Percentiles rank a stretch among this genome's conserved stretches.
phyloP scores from a whole-genome alignment of 768 basidiomycete genomes.

The Agaricus blazei region DNA sequence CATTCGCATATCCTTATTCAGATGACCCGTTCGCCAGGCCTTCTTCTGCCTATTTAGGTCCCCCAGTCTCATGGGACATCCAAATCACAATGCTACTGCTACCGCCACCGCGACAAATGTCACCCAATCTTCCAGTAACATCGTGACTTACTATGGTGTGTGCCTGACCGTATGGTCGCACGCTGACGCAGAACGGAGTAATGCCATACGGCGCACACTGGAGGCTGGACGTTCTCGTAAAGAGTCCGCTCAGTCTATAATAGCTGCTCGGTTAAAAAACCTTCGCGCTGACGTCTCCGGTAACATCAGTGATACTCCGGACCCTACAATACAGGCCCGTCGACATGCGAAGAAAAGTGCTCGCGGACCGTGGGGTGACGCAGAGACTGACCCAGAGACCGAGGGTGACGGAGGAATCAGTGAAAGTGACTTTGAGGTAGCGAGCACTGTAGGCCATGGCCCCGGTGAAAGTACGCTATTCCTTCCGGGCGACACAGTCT shows the following conservation, averaged over 20 bases:
- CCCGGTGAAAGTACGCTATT: constrained; percentile 88
- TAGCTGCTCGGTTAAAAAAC: constrained; percentile 62
- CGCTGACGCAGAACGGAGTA: constrained; percentile 82
- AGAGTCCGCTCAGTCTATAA: constrained; percentile 72
- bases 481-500: constrained; percentile 84
- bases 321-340: constrained; percentile 56
- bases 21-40: constrained; percentile 78
- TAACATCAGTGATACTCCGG: constrained; percentile 37
- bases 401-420: constrained; percentile 72
- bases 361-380: constrained; percentile 67
- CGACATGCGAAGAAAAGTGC: constrained; percentile 50
- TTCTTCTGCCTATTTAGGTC: constrained; percentile 76
- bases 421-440: constrained; percentile 83
- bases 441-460: constrained; percentile 74
- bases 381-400: constrained; percentile 75
- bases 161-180: constrained; percentile 96
- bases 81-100: constrained; percentile 28
- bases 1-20: constrained; percentile 69
- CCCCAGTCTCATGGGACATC: constrained; percentile 59
- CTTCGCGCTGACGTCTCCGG: constrained; percentile 51
- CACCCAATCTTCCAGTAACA: constrained; percentile 32
- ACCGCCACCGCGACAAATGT: constrained; percentile 27
- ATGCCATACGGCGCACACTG: constrained; percentile 77
- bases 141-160: constrained; percentile 81
- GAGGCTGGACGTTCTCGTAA: constrained; percentile 76